Conservation (phyloP, 2,329 filamentous ascomycete genomes). For the Verticillium dahliae region DNA sequence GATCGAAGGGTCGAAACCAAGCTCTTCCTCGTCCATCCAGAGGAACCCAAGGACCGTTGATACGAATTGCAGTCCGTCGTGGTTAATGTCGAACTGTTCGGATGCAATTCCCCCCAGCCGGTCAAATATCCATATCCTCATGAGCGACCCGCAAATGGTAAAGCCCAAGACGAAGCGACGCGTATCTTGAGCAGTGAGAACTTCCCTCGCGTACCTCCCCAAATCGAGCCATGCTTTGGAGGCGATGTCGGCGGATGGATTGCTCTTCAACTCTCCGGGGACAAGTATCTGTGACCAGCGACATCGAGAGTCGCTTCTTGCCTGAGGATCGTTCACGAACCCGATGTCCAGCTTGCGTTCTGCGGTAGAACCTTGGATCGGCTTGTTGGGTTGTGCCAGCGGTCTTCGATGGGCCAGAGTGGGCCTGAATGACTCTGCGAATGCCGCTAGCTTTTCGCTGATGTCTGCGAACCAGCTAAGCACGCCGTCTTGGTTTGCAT, state of each 20-base stretch:
- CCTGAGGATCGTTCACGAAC: slow-evolving; percentile 22
- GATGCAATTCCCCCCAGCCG: slow-evolving; percentile 36
- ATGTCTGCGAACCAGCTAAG: slow-evolving; percentile 25
- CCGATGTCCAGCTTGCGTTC: slow-evolving; percentile 21
- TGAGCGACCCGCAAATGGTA: slow-evolving; percentile 36
- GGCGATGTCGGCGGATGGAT: slow-evolving; percentile 22
- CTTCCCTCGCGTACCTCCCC: slow-evolving; percentile 34
- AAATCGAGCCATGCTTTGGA: slow-evolving; percentile 31
- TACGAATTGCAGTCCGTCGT: slow-evolving; percentile 32
- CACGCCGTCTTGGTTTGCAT: slow-evolving; percentile 26
- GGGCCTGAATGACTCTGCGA: slow-evolving; percentile 16
- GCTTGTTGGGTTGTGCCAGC: slow-evolving; percentile 19
- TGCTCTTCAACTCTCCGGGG: slow-evolving; percentile 36
- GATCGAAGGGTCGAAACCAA: slow-evolving; percentile 34
- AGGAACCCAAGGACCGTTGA: slow-evolving; percentile 31
- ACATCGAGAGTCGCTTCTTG: slow-evolving; percentile 18
- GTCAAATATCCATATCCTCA: slow-evolving; percentile 41
- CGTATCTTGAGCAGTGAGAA: slow-evolving; percentile 32
- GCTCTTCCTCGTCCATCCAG: slow-evolving; percentile 25
- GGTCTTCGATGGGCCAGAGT: slow-evolving; percentile 14
- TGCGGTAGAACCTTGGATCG: slow-evolving; percentile 15
- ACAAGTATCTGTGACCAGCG: slow-evolving; percentile 36
- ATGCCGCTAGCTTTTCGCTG: slow-evolving; percentile 18
- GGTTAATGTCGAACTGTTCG: slow-evolving; percentile 36
- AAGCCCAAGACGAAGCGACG: slow-evolving; percentile 40